Evolutionary conservation across 257 asterid species (phyloP), one percentile per base, ranked within the genome.

Genomic region (Salvia miltiorrhiza): DNA sequence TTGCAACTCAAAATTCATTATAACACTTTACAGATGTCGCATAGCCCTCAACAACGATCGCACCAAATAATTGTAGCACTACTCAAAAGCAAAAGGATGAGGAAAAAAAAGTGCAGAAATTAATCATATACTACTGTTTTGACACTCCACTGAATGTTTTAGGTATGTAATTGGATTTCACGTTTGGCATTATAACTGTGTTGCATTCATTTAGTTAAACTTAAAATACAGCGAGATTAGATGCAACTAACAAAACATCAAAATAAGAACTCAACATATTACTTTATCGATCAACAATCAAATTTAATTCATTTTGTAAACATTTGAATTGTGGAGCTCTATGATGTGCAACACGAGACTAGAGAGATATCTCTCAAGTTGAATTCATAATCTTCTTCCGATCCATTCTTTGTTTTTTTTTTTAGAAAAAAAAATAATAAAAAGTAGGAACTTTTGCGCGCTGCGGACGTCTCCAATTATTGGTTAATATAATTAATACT

Each of bases 11-110:
- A 30, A 2, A 11, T 41, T 40, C 39, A 39, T n/a, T 16, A 2
- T 41, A 44, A 57, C 16, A 32, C 19, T 70, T 19, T 24, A 49
- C 67, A 69, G n/a, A 17, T 69, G 74, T 57, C 66, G 13, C 35
- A 43, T 17, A 0, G 14, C 37, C 61, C 23, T 7, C 11, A 3
- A 17, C 20, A 66, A 60, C 24, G 39, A 55, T 30, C 66, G 17
- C 20, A 45, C 32, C 66, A 28, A 57, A 17, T 26, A 37, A 16
- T 56, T 43, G 14, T n/a, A n/a, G n/a, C n/a, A 49, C 50, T 10
- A 35, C 32, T 37, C 28, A 23, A 63, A 62, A 63, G 17, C 20
- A 16, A 24, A 28, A 30, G 9, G 30, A 30, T 3, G 35, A 30
- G 3, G 8, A 2, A 7, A 9, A 35, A 28, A 26, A 57, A n/a